These are phyloP conservation scores for Przewalskia tangutica DNA, from an alignment of 257 asterid genomes.

Conservation along the genomic window DNA sequence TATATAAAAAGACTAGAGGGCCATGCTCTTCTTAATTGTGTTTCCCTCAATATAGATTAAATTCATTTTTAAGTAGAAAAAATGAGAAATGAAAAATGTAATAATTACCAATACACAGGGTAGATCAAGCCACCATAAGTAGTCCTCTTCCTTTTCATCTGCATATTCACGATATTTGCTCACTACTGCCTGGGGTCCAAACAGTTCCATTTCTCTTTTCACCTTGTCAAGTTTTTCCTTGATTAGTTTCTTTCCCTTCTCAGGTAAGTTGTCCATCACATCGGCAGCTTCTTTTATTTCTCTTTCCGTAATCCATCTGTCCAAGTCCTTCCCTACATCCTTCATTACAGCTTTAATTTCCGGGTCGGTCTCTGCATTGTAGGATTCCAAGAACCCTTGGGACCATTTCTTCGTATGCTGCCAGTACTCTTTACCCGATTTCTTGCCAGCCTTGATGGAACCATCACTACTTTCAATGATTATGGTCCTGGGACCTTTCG, in stretches of 20 bases:
- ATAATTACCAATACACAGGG: constrained; percentile 58
- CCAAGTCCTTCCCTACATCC: constrained; percentile 86
- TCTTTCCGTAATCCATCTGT: constrained; percentile 89
- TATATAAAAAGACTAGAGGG: not conserved
- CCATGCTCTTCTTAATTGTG: not conserved
- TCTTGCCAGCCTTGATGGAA: constrained; percentile 66
- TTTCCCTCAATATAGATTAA: not conserved
- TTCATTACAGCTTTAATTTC: constrained; percentile 72
- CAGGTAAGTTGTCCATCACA: constrained; percentile 61
- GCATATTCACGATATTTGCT: constrained; percentile 90
- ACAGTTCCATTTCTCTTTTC: constrained; percentile 84
- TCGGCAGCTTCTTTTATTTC: constrained; percentile 88
- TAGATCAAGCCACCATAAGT: constrained; percentile 97
- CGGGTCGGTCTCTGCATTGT: constrained; percentile 76
- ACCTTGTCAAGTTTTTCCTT: constrained; percentile 68
- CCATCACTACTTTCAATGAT: constrained; percentile 89
- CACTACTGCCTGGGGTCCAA: constrained; percentile 91
- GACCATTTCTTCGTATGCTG: constrained; percentile 98
- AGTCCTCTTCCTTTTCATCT: constrained; percentile 75
- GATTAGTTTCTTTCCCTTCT: constrained; percentile 47
- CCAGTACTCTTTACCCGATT: constrained; percentile 81
- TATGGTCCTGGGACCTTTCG: constrained; percentile 48
- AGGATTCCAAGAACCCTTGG: constrained; percentile 63
- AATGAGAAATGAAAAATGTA: not conserved
- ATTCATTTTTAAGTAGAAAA: not conserved